A percentile compares a stretch with the other conserved stretches of the same genome.
phyloP scores from a whole-genome alignment of 768 basidiomycete genomes.

The Chiua virens region DNA sequence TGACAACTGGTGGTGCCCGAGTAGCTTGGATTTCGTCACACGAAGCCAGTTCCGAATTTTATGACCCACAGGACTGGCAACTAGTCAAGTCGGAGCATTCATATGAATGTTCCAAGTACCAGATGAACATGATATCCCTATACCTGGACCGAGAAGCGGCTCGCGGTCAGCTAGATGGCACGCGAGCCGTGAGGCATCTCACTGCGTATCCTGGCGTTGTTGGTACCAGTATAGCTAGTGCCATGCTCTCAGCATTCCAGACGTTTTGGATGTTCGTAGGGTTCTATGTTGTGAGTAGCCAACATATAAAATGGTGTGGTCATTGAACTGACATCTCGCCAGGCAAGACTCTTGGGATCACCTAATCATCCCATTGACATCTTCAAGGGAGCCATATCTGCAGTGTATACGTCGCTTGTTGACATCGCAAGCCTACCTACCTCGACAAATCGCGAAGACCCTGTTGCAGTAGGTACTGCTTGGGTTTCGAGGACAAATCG shows the following conservation, averaged over 20 bases:
- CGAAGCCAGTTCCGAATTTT: conserved; percentile 54
- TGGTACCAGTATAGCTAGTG: conserved; percentile 57
- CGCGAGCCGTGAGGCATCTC: conserved; percentile 46
- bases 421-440: conserved; percentile 50
- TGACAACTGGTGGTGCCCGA: conserved; percentile 46
- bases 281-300: conserved; percentile 63
- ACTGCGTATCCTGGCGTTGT: conserved; percentile 70
- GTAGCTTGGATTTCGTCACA: conserved; percentile 82
- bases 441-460: conserved; percentile 12
- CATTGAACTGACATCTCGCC: conserved; percentile 3
- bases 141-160: conserved; percentile 50
- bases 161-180: conserved; percentile 19
- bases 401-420: conserved; percentile 66
- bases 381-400: conserved; percentile 65
- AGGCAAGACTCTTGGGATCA: conserved; percentile 74
- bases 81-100: conserved; percentile 56
- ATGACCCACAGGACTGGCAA: conserved; percentile 72
- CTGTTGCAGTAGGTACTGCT: conserved; percentile 31
- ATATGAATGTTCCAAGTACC: conserved; percentile 75
- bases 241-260: conserved; percentile 44
- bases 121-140: conserved; percentile 66
- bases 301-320: not conserved
- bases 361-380: conserved; percentile 60
- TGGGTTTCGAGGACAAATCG: conserved; percentile 58
- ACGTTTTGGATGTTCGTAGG: conserved; percentile 48